phyloP scores from a whole-genome alignment of 495 filamentous ascomycete species.

The Penicillium soppii region DNA sequence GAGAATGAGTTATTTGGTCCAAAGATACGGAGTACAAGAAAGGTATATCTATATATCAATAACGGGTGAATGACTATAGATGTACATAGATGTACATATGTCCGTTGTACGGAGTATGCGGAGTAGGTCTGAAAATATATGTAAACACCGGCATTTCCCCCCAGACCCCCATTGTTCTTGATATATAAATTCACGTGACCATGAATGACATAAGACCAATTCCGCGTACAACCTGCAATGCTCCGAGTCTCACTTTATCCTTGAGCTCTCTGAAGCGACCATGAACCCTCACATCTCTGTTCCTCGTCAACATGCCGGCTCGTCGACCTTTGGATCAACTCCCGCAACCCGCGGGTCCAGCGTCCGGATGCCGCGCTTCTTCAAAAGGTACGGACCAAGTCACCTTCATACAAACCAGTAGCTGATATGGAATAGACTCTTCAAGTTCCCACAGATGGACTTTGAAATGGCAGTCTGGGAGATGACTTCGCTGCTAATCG shows the following conservation, averaged over 20 bases:
- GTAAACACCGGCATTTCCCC: too few relatives aligned
- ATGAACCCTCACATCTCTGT: constrained; percentile 67
- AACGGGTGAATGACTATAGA: too few relatives aligned
- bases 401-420: background rate
- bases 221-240: constrained; percentile 10
- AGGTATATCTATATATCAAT: too few relatives aligned
- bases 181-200: background rate
- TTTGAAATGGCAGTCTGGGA: constrained; percentile 80
- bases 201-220: background rate
- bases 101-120: too few relatives aligned
- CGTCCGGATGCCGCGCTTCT: constrained; percentile 57
- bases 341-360: constrained; percentile 49
- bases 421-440: constrained; percentile 42
- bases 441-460: constrained; percentile 70
- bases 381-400: constrained; percentile 41
- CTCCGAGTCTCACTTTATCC: constrained; percentile 13
- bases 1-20: too few relatives aligned
- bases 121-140: too few relatives aligned
- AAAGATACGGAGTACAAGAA: too few relatives aligned
- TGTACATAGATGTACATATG: too few relatives aligned
- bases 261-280: constrained; percentile 8
- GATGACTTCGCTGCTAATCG: constrained; percentile 71
- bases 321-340: constrained; percentile 53
- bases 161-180: too few relatives aligned
- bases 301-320: constrained; percentile 57